These are phyloP conservation scores for Globisporangium spiculum DNA, from an alignment of 352 stramenopile species.

Conservation along the genomic window DNA sequence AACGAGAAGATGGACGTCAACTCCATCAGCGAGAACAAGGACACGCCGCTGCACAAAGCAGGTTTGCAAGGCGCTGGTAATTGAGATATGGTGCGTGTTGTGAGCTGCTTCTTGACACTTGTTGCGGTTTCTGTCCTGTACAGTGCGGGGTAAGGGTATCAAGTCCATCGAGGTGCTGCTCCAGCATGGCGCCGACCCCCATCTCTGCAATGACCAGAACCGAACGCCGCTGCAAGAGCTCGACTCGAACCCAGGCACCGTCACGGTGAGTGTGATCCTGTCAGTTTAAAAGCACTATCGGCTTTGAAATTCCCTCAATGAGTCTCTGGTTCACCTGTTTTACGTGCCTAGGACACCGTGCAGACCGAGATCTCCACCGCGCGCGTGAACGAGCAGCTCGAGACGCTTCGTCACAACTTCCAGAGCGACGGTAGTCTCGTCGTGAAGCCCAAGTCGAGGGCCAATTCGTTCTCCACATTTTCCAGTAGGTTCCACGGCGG, in stretches of 20 bases:
- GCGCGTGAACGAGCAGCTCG: constrained; percentile 18
- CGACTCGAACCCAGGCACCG: constrained; percentile 25
- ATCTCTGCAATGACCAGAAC: constrained; percentile 67
- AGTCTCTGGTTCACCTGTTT: background rate
- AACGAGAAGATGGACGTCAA: constrained; percentile 58
- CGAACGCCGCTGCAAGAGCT: constrained; percentile 65
- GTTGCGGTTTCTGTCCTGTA: background rate
- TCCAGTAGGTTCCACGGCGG: background rate
- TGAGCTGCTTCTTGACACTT: background rate
- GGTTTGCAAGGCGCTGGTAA: constrained; percentile 23
- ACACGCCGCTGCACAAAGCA: constrained; percentile 81
- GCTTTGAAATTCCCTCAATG: background rate
- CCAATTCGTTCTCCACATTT: background rate
- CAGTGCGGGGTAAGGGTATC: constrained; percentile 49
- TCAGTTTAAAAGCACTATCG: too few species aligned
- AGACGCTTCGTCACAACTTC: constrained; percentile 8
- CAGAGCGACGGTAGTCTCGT: background rate
- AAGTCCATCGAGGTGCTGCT: constrained; percentile 58
- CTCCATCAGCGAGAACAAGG: constrained; percentile 53
- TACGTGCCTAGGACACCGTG: constrained; percentile 5
- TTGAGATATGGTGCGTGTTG: too few species aligned
- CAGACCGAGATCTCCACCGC: constrained; percentile 15
- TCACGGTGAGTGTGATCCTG: constrained; percentile 23
- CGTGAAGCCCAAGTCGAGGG: constrained; percentile 4
- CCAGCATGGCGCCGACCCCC: constrained; percentile 54